A percentile compares a stretch with the other conserved stretches of the same genome.
These are phyloP conservation scores for Earliella scabrosa DNA, from an alignment of 1,284 basidiomycete genomes.

Conservation along the genomic window DNA sequence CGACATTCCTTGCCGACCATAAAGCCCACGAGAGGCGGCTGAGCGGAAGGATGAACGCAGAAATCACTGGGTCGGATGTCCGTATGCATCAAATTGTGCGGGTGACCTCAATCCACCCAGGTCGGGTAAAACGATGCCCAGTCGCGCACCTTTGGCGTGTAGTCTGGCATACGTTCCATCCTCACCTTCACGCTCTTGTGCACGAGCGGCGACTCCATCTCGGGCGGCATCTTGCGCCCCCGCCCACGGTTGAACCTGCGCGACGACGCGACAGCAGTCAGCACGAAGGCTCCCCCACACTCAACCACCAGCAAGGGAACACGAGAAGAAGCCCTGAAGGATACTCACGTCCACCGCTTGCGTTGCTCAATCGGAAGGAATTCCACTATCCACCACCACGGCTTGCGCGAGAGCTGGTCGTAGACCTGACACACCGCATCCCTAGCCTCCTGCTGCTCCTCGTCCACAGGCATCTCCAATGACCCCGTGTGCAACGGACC, in stretches of 20 bases:
- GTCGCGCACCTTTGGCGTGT: too few relatives aligned
- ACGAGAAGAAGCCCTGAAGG: slow-evolving; percentile 36
- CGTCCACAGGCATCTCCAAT: slow-evolving; percentile 29
- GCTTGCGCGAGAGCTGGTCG: slow-evolving; percentile 52
- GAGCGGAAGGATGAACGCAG: too few relatives aligned
- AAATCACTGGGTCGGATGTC: too few relatives aligned
- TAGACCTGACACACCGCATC: slow-evolving; percentile 57
- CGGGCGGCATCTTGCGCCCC: slow-evolving; percentile 48
- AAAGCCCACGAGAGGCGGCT: too few relatives aligned
- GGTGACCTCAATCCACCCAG: too few relatives aligned
- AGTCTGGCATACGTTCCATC: too few relatives aligned
- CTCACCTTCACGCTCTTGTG: slow-evolving; percentile 59
- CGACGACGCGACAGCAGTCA: background rate
- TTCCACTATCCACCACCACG: slow-evolving; percentile 62
- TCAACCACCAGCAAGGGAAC: slow-evolving; percentile 27
- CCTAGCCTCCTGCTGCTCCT: slow-evolving; percentile 53
- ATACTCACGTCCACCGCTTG: slow-evolving; percentile 43
- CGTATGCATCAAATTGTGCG: too few relatives aligned
- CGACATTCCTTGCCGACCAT: too few relatives aligned
- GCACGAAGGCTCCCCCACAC: background rate
- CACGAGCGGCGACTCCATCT: slow-evolving; percentile 41
- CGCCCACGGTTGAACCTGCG: slow-evolving; percentile 54
- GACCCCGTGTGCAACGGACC: too few relatives aligned
- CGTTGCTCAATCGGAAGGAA: slow-evolving; percentile 38
- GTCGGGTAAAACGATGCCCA: too few relatives aligned